Conservation (phyloP, 768 basidiomycete species). For the Imleria badia region DNA sequence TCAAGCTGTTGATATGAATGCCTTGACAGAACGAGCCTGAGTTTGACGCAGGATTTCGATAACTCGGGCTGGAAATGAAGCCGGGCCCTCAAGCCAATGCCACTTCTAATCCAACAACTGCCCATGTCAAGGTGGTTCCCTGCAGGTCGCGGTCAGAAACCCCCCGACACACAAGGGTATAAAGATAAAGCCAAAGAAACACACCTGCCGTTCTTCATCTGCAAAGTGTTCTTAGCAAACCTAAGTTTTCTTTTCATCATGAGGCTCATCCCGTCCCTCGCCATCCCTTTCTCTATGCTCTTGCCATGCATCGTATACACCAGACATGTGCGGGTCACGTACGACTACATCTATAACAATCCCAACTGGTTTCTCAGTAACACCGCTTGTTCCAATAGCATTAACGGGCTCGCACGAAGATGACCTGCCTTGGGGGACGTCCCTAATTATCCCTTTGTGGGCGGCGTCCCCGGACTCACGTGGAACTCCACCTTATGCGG, state of each 20-base stretch:
- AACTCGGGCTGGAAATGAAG: too few species aligned
- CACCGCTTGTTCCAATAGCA: slow-evolving; percentile 9
- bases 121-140: background rate
- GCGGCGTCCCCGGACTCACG: slow-evolving; percentile 1
- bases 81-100: too few species aligned
- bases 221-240: background rate
- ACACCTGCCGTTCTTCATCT: background rate
- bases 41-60: too few species aligned
- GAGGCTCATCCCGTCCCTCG: background rate
- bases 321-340: background rate
- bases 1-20: too few species aligned
- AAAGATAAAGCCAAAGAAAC: background rate
- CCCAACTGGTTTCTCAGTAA: slow-evolving; percentile 17
- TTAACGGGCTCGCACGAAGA: slow-evolving; percentile 32
- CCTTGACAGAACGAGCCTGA: too few species aligned
- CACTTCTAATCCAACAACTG: background rate
- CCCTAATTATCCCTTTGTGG: slow-evolving; percentile 1
- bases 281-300: background rate
- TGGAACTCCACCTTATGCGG: slow-evolving; percentile 58
- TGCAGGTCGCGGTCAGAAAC: background rate
- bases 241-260: background rate
- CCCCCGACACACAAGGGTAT: background rate
- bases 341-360: background rate
- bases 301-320: background rate
- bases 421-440: slow-evolving; percentile 34